These are phyloP conservation scores for Paramecium octaurelia DNA, from an alignment of 73 alveolate species.

Conservation along the genomic window DNA sequence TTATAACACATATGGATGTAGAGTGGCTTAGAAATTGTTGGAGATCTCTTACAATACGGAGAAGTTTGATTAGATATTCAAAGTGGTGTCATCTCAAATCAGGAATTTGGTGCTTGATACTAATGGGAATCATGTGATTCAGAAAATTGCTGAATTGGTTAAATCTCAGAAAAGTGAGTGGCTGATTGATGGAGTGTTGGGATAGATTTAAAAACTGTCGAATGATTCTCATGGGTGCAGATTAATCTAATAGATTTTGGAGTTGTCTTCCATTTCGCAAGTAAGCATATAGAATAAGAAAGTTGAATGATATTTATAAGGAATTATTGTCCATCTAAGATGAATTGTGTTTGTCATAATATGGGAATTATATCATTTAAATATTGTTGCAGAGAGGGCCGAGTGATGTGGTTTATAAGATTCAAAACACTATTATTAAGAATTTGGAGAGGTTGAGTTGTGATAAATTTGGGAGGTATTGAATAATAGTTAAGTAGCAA, in stretches of 20 bases:
- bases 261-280: not conserved
- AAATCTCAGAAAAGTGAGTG: not conserved
- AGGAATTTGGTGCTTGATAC: not conserved
- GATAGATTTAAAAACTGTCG: not conserved
- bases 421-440: not conserved
- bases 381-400: not conserved
- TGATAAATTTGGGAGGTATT: constrained; percentile 6
- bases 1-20: not conserved
- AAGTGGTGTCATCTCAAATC: not conserved
- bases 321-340: not conserved
- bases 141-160: not conserved
- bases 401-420: not conserved
- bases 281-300: not conserved
- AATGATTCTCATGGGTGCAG: constrained; percentile 14
- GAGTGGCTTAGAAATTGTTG: not conserved
- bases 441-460: constrained; percentile 4
- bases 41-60: not conserved
- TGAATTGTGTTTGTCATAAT: not conserved
- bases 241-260: not conserved
- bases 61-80: not conserved
- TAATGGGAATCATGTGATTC: not conserved
- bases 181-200: not conserved
- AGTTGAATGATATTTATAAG: not conserved
- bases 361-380: not conserved
- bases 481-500: not conserved